Conservation (phyloP, 768 basidiomycete genomes). For the Suillus alpinus region DNA sequence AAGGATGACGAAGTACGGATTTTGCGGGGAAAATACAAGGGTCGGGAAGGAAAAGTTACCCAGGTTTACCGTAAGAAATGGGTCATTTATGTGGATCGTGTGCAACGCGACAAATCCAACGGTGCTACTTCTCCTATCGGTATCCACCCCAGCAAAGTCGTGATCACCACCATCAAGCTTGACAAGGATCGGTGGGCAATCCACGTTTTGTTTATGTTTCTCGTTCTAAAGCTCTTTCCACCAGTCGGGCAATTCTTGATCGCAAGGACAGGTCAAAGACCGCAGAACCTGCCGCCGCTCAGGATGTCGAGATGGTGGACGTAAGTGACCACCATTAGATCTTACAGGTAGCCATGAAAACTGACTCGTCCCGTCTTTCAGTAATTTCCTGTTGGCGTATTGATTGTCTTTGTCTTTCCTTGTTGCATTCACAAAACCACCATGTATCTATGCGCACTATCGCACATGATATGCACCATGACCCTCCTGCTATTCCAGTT, state of each 20-base stretch:
- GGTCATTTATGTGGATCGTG: conserved; percentile 98
- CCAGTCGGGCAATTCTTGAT: conserved; percentile 80
- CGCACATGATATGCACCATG: conserved; percentile 59
- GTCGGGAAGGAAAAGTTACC: conserved; percentile 96
- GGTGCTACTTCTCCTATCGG: conserved; percentile 92
- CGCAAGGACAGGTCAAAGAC: conserved; percentile 80
- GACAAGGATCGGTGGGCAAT: conserved; percentile 77
- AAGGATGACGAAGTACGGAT: conserved; percentile 99
- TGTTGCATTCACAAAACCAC: conserved; percentile 43
- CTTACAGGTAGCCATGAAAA: conserved; percentile 13
- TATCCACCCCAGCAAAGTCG: conserved; percentile 95
- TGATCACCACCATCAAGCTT: conserved; percentile 88
- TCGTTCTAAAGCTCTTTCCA: conserved; percentile 6
- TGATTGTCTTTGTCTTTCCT: conserved; percentile 12
- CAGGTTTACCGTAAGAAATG: conserved; percentile 99
- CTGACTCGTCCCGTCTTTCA: conserved; percentile 18
- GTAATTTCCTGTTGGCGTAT: conserved; percentile 30
- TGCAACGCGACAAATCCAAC: conserved; percentile 96
- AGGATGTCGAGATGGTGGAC: conserved; percentile 79
- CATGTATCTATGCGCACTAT: conserved; percentile 64
- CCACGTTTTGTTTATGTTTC: neutral
- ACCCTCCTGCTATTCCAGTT: conserved; percentile 13
- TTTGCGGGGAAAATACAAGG: conserved; percentile 97
- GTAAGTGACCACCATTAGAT: conserved; percentile 43
- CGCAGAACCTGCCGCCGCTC: conserved; percentile 37